phyloP scores from a whole-genome alignment of 495 filamentous ascomycete species.

The Podospora didyma region DNA sequence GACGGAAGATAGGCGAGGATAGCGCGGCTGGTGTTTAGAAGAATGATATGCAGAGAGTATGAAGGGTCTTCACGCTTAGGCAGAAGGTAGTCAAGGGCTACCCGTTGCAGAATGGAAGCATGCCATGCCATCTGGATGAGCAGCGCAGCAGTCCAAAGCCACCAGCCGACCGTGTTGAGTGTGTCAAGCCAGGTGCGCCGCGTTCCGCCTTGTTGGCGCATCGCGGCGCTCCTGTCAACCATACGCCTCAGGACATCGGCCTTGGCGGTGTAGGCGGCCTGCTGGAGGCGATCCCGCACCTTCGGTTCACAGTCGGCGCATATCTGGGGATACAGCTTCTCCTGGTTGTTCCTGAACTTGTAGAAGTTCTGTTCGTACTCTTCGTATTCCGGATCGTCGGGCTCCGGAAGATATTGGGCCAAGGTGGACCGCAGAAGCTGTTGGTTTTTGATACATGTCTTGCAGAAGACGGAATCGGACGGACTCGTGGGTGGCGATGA shows the following conservation, averaged over 20 bases:
- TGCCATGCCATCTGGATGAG: slow-evolving; percentile 51
- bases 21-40: slow-evolving; percentile 11
- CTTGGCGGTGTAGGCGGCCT: slow-evolving; percentile 72
- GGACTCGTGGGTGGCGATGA: slow-evolving; percentile 27
- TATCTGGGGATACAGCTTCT: slow-evolving; percentile 77
- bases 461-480: slow-evolving; percentile 59
- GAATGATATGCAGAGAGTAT: not conserved
- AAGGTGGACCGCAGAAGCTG: slow-evolving; percentile 63
- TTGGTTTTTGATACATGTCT: slow-evolving; percentile 77
- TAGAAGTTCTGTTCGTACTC: slow-evolving; percentile 51
- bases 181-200: slow-evolving; percentile 48
- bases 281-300: slow-evolving; percentile 59
- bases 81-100: slow-evolving; percentile 15
- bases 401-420: slow-evolving; percentile 64
- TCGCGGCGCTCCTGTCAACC: slow-evolving; percentile 58
- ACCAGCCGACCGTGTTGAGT: slow-evolving; percentile 41
- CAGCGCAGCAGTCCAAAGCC: slow-evolving; percentile 53
- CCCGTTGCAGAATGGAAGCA: slow-evolving; percentile 29
- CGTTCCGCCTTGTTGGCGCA: slow-evolving; percentile 33
- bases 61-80: not conserved
- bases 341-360: slow-evolving; percentile 59
- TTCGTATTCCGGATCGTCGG: slow-evolving; percentile 58
- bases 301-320: slow-evolving; percentile 70
- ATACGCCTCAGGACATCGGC: slow-evolving; percentile 69
- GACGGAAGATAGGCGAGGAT: slow-evolving; percentile 24